Conservation (phyloP, 257 asterid genomes). For the Solanum lignicaule region DNA sequence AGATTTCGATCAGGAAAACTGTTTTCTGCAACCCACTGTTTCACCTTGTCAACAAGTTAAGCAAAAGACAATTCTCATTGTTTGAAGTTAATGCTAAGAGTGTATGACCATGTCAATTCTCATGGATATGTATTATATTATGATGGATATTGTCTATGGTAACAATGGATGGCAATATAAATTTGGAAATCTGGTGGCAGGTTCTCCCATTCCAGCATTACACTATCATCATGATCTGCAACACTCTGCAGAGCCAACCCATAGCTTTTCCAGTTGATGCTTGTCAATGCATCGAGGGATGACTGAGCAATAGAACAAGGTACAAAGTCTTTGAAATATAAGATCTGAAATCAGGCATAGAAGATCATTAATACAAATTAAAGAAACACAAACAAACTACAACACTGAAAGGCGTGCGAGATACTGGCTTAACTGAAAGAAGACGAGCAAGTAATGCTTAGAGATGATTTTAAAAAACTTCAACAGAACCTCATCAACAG, state of each 20-base stretch:
- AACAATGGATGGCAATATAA: constrained; percentile 59
- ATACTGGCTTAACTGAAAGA: not conserved
- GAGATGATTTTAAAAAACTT: not conserved
- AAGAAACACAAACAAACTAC: not conserved
- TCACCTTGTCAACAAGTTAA: constrained; percentile 38
- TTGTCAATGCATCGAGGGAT: constrained; percentile 52
- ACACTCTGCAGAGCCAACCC: constrained; percentile 53
- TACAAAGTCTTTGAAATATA: constrained; percentile 58
- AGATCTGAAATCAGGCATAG: constrained; percentile 33
- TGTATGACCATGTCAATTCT: not conserved
- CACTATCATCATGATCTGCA: constrained; percentile 42
- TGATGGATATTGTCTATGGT: constrained; percentile 56
- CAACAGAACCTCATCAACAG: not conserved
- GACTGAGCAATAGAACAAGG: constrained; percentile 52
- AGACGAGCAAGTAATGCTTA: not conserved
- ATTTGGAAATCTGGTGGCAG: constrained; percentile 51
- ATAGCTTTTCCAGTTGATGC: constrained; percentile 71
- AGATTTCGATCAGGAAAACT: constrained; percentile 29
- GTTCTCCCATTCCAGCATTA: constrained; percentile 74
- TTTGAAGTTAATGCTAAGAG: not conserved
- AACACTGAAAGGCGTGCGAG: not conserved
- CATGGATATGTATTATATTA: not conserved
- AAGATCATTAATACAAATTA: not conserved
- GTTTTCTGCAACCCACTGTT: constrained; percentile 18
- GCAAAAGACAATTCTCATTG: constrained; percentile 8